These are phyloP conservation scores for Coniophora puteana DNA, from an alignment of 1,284 basidiomycete genomes.

Conservation along the genomic window DNA sequence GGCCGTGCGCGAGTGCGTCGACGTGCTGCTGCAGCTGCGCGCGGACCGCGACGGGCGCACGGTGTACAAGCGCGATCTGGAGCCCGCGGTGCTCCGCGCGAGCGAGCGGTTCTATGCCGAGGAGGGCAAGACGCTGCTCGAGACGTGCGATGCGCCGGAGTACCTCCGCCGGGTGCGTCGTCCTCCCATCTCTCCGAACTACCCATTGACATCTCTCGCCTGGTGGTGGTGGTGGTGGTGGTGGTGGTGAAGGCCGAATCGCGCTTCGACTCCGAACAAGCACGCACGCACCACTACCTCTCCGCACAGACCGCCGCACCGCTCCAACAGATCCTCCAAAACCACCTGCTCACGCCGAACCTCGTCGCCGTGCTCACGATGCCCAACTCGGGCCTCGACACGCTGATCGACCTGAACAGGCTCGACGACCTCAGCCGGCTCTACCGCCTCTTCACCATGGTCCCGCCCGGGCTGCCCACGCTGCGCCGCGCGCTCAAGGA, in stretches of 20 bases:
- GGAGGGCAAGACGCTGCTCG: conserved; percentile 74
- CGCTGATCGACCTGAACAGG: conserved; percentile 85
- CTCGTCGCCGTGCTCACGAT: conserved; percentile 74
- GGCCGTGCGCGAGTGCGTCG: conserved; percentile 86
- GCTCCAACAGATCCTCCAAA: conserved; percentile 76
- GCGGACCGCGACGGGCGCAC: conserved; percentile 49
- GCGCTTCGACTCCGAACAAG: conserved; percentile 83
- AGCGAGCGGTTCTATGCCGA: conserved; percentile 78
- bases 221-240: conserved; percentile 15
- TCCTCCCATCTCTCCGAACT: background rate
- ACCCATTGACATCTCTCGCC: conserved; percentile 1
- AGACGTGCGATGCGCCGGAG: conserved; percentile 76
- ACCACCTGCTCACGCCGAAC: conserved; percentile 77
- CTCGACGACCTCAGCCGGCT: conserved; percentile 77
- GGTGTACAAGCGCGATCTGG: conserved; percentile 85
- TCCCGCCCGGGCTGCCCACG: conserved; percentile 64
- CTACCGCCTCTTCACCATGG: conserved; percentile 75
- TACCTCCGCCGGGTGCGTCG: conserved; percentile 75
- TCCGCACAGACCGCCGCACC: conserved; percentile 70
- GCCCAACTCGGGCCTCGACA: conserved; percentile 82
- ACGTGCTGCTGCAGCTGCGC: conserved; percentile 75
- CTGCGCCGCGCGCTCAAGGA: conserved; percentile 73
- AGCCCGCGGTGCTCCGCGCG: conserved; percentile 78
- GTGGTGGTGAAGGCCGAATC: conserved; percentile 73
- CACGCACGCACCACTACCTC: conserved; percentile 88